Conservation (phyloP, 495 filamentous ascomycete species). For the Xylaria curta region DNA sequence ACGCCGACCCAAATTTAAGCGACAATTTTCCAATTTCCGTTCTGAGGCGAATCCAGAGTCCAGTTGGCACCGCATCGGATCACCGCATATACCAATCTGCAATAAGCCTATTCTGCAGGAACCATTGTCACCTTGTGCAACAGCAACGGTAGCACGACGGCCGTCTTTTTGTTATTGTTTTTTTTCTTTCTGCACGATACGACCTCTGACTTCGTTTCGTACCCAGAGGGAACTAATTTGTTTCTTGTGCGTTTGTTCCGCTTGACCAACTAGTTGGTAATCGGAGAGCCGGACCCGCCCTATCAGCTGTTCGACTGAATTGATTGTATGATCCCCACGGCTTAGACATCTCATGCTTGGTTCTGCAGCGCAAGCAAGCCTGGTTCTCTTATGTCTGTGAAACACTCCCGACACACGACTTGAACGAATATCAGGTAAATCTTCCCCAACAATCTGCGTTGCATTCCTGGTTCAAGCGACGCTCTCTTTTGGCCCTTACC, state of each 20-base stretch:
- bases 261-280: slow-evolving; percentile 11
- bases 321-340: slow-evolving; percentile 22
- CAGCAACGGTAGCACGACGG: neutral
- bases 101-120: slow-evolving; percentile 39
- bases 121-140: slow-evolving; percentile 37
- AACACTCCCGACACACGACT: slow-evolving; percentile 39
- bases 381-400: slow-evolving; percentile 34
- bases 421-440: slow-evolving; percentile 35
- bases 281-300: neutral
- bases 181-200: no score
- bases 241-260: slow-evolving; percentile 12
- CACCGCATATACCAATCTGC: slow-evolving; percentile 37
- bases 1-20: neutral
- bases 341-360: slow-evolving; percentile 20
- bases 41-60: slow-evolving; percentile 28
- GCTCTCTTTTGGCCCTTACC: slow-evolving; percentile 25
- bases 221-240: neutral
- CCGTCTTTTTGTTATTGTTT: neutral
- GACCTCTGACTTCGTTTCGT: neutral
- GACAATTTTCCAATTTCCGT: slow-evolving; percentile 29
- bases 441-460: slow-evolving; percentile 27
- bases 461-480: slow-evolving; percentile 21
- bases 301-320: neutral
- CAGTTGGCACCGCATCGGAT: slow-evolving; percentile 29
- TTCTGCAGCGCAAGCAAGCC: slow-evolving; percentile 3